Evolutionary conservation across 2,329 filamentous ascomycete genomes (phyloP), one percentile per base, ranked within the genome.

Genomic region (Xylariaceae sp.): DNA sequence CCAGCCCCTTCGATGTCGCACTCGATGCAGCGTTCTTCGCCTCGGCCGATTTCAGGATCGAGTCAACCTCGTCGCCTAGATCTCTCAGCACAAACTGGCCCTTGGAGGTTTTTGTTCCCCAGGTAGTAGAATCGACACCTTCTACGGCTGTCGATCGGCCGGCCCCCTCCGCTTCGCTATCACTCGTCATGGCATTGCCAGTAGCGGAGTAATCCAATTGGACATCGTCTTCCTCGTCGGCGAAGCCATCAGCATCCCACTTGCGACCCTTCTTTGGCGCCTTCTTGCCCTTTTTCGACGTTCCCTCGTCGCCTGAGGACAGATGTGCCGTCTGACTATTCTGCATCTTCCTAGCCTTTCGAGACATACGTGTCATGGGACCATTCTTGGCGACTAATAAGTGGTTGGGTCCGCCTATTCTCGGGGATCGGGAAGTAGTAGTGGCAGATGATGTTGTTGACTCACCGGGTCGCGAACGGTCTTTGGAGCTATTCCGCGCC

Each of bases 11-110:
- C 1, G 78, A 69, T 53, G 82, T 81, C n/a, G 75, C 65, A 56
- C 64, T 69, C 1, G 74, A 72, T 1, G 77, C 74, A 3, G 75
- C 73, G 62, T 82, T 83, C 66, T 86, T 86, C 8, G 83, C 83
- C 67, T 91, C 86, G n/a, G 90, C 90, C 18, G 87, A 85, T 39
- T 90, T 85, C 50, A 99, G 80, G 58, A 99, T 97, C 42, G 86
- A 88, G 68, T 96, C 88, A 13, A 99, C 91, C 75, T 99, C 92
- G 66, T 96, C 91, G 62, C 92, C 93, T 5, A 99, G 77, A 69
- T 99, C 94, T 70, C 90, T 96, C 64, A 99, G 78, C 53, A 97
- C 88, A 69, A 97, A 99, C 71, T 97, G 90, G 55, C 94, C 94
- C 76, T 93, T 92, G 55, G 83, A 84, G 11, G 89, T 96, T 70